Evolutionary conservation across 2,329 filamentous ascomycete species (phyloP), one percentile per base, ranked within the genome.

Genomic region (Arthrobotrys megalospora): DNA sequence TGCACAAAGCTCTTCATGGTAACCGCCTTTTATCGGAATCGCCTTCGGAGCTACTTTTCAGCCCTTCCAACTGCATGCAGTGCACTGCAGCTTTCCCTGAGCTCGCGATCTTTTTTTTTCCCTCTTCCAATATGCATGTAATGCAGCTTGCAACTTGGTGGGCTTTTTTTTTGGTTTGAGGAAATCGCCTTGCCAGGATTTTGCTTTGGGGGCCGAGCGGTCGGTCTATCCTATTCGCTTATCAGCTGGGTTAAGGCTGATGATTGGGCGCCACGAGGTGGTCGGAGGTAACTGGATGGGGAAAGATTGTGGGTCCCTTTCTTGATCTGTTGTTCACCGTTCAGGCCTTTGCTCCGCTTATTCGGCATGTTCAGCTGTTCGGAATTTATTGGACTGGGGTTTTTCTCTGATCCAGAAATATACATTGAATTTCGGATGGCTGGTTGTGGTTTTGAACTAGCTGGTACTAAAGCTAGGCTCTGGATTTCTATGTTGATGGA

Each of bases 211-310:
- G 47, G 24, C 24, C 66, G 52, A 47, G 19, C 11, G 32, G 21
- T 71, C 60, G 48, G 68, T 50, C n/a, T 36, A 8, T 45, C 48
- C 47, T 65, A 24, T 19, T 71, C 45, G 53, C 34, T 45, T 45
- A n/a, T 38, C 32, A 72, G 32, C 34, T 41, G n/a, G 38, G 60
- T n/a, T 34, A 8, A 28, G n/a, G 12, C n/a, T 32, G 6, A 11
- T 64, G 68, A 72, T 72, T 72, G 68, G 68, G 38, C 68, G 68
- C 68, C 68, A 72, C 60, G 24, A n/a, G 10, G 12, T 14, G 21
- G 24, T 19, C 21, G 38, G 21, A 10, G 48, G 47, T 10, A 21
- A 32, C 24, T 24, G 7, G 21, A 58, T 19, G n/a, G 14, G 32
- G 41, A 36, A 47, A 14, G 7, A 24, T 43, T 32, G 52, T 55